Percentiles rank a stretch among this genome's conserved stretches.
Conservation (phyloP, 2,329 filamentous ascomycete species). For the Amauroascus niger region DNA sequence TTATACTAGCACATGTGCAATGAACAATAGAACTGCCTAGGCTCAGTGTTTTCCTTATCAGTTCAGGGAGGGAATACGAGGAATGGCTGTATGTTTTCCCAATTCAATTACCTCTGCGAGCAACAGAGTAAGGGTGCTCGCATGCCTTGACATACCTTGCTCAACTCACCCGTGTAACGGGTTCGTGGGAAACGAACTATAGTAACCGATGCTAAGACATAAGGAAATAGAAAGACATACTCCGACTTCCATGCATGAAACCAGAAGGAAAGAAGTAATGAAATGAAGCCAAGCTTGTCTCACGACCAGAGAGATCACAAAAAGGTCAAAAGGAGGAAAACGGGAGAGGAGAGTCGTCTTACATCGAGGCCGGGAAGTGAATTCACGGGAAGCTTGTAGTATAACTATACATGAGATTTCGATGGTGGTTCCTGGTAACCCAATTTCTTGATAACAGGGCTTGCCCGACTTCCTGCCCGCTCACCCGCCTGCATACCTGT, state of each 20-base stretch:
- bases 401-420: constrained; percentile 1
- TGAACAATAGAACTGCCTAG: background rate
- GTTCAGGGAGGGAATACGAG: background rate
- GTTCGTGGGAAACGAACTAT: constrained; percentile 7
- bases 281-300: background rate
- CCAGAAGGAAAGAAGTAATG: background rate
- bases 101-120: background rate
- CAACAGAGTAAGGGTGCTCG: constrained; percentile 5
- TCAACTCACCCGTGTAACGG: constrained; percentile 6
- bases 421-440: background rate
- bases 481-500: background rate
- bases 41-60: background rate
- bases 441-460: background rate
- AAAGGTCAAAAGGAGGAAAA: background rate
- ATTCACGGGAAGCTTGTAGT: background rate
- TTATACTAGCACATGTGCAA: too few species aligned
- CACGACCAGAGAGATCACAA: background rate
- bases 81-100: background rate
- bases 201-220: constrained; percentile 2
- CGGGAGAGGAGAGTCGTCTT: background rate
- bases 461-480: background rate
- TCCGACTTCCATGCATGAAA: background rate
- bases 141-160: constrained; percentile 5
- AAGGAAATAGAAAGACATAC: background rate
- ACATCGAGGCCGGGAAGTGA: background rate